Conservation (phyloP, 2,329 filamentous ascomycete genomes). For the Pseudogymnoascus sp. region DNA sequence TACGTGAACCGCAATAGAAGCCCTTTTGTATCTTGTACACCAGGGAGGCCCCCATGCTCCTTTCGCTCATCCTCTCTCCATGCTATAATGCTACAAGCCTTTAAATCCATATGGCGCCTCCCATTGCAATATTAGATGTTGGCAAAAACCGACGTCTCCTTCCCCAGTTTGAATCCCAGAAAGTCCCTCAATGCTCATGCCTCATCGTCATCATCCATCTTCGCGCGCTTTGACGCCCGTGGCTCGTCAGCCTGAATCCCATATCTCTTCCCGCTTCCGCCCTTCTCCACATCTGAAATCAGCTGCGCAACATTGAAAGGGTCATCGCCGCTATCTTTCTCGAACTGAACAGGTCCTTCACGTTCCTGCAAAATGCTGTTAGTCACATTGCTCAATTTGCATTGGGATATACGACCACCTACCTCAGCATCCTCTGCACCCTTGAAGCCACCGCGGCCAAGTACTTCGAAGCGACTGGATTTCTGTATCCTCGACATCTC, state of each 20-base stretch:
- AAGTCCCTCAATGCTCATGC: constrained; percentile 29
- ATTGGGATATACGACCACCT: constrained; percentile 26
- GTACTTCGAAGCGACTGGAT: constrained; percentile 74
- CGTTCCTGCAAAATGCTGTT: constrained; percentile 45
- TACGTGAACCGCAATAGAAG: background rate
- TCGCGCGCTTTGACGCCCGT: constrained; percentile 59
- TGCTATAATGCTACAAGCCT: constrained; percentile 5
- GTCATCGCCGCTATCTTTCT: constrained; percentile 69
- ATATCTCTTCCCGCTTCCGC: constrained; percentile 62
- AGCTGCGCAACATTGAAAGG: constrained; percentile 95
- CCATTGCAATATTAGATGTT: background rate
- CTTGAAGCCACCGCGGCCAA: constrained; percentile 87
- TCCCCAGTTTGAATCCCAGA: background rate
- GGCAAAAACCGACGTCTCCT: background rate
- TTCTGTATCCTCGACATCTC: constrained; percentile 87
- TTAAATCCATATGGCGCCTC: background rate
- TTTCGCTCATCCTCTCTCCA: background rate
- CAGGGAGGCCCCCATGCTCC: background rate
- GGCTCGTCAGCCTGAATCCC: constrained; percentile 61
- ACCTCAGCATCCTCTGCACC: constrained; percentile 77
- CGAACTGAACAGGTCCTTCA: constrained; percentile 91
- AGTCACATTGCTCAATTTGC: background rate
- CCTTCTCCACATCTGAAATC: constrained; percentile 66
- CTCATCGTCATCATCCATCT: constrained; percentile 63
- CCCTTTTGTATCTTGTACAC: background rate